Conservation (phyloP, 495 filamentous ascomycete genomes). For the Xylaria venustula region DNA sequence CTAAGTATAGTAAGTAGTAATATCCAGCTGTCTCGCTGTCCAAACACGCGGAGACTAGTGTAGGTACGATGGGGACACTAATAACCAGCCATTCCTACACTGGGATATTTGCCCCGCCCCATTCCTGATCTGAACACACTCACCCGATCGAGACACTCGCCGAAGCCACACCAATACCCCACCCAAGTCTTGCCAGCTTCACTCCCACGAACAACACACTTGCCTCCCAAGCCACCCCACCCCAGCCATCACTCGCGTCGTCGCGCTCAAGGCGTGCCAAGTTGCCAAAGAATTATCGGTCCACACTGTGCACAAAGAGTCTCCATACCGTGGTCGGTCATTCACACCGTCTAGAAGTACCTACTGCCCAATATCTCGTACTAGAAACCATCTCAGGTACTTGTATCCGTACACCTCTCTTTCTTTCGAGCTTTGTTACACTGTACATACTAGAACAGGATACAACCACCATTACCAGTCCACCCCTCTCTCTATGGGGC, state of each 20-base stretch:
- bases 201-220: background rate
- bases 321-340: too few species aligned
- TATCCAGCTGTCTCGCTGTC: background rate
- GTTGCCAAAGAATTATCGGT: background rate
- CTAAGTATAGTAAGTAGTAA: background rate
- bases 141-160: slow-evolving; percentile 11
- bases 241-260: background rate
- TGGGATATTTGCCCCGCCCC: slow-evolving; percentile 7
- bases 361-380: too few species aligned
- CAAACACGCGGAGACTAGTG: background rate
- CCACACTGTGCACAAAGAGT: background rate
- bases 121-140: slow-evolving; percentile 11
- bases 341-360: too few species aligned
- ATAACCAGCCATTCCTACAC: slow-evolving; percentile 10
- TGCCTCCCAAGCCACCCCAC: background rate
- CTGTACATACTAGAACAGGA: too few species aligned
- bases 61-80: background rate
- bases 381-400: too few species aligned
- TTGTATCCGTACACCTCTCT: too few species aligned
- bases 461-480: too few species aligned
- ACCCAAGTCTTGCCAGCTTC: slow-evolving; percentile 8
- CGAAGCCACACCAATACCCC: slow-evolving; percentile 15
- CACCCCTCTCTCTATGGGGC: slow-evolving; percentile 14
- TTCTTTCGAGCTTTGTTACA: too few species aligned
- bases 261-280: background rate